phyloP scores from a whole-genome alignment of 805 yeast genomes.

The Millerago galiae region DNA sequence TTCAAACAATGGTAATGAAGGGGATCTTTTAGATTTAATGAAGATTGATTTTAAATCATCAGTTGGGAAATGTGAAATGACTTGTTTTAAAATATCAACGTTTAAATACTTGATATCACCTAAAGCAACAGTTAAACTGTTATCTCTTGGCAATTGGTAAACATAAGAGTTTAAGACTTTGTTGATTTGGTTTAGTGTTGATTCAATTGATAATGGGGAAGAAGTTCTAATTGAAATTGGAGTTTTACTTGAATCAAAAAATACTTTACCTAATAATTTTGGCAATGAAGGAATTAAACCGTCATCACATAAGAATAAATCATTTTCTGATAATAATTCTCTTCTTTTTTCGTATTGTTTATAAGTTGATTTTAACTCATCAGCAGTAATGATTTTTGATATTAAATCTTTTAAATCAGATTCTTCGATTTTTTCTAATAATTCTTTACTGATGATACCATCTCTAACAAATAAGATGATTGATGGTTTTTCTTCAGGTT shows the following conservation, averaged over 20 bases:
- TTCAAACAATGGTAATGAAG: conserved; percentile 78
- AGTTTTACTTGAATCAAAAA: conserved; percentile 54
- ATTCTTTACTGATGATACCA: conserved; percentile 32
- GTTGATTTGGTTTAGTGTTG: conserved; percentile 52
- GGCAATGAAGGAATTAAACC: conserved; percentile 77
- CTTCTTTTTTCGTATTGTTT: conserved; percentile 87
- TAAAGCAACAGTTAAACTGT: conserved; percentile 54
- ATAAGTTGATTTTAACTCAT: conserved; percentile 75
- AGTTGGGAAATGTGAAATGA: conserved; percentile 40
- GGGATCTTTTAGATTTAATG: conserved; percentile 65
- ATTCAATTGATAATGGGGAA: conserved; percentile 36
- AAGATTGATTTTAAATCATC: conserved; percentile 49
- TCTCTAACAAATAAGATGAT: conserved; percentile 71
- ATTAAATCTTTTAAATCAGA: conserved; percentile 25
- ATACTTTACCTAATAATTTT: conserved; percentile 72
- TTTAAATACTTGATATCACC: conserved; percentile 47
- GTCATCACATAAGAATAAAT: conserved; percentile 81
- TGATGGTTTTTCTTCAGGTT: conserved; percentile 33
- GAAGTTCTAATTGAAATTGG: conserved; percentile 63
- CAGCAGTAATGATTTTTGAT: conserved; percentile 56
- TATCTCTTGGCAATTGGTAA: conserved; percentile 68
- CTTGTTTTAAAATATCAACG: conserved; percentile 43
- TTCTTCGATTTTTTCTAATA: conserved; percentile 22
- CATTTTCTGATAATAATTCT: conserved; percentile 59
- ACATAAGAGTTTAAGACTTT: conserved; percentile 53